Percentiles rank a stretch among this genome's conserved stretches.
Conservation (phyloP, 2,329 filamentous ascomycete genomes). For the Fusarium continuum region DNA sequence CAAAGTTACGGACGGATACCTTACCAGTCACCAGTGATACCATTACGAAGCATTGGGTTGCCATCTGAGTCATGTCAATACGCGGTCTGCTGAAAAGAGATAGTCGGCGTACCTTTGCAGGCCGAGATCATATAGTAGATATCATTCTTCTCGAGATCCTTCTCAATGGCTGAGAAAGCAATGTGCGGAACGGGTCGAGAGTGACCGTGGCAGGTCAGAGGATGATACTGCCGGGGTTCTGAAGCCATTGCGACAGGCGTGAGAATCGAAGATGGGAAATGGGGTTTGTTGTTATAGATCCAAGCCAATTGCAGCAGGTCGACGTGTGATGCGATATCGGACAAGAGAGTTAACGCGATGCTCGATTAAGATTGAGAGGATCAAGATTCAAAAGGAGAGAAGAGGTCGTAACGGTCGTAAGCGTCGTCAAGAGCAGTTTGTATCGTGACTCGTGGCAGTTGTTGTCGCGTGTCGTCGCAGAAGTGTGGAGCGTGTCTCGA, state of each 20-base stretch:
- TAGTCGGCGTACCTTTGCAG: constrained; percentile 74
- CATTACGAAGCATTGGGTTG: constrained; percentile 97
- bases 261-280: constrained; percentile 1
- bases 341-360: background rate
- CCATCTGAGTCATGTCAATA: constrained; percentile 70
- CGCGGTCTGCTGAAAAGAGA: constrained; percentile 13
- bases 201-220: constrained; percentile 93
- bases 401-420: constrained; percentile 44
- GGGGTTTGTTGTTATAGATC: background rate
- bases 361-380: background rate
- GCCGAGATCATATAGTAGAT: constrained; percentile 93
- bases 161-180: constrained; percentile 86
- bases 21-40: constrained; percentile 92
- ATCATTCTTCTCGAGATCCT: constrained; percentile 82
- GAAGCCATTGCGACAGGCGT: constrained; percentile 46
- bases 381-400: constrained; percentile 20
- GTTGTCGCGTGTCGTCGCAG: constrained; percentile 38
- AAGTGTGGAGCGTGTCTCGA: constrained; percentile 32
- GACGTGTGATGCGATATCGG: constrained; percentile 9
- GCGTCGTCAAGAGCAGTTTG: constrained; percentile 39
- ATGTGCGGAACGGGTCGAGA: constrained; percentile 92
- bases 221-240: constrained; percentile 72
- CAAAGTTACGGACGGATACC: constrained; percentile 31
- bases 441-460: constrained; percentile 33
- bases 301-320: constrained; percentile 1